Base-by-base conservation (phyloP, 2,329 filamentous ascomycete species). In the Penicillium sumatraense region DNA sequence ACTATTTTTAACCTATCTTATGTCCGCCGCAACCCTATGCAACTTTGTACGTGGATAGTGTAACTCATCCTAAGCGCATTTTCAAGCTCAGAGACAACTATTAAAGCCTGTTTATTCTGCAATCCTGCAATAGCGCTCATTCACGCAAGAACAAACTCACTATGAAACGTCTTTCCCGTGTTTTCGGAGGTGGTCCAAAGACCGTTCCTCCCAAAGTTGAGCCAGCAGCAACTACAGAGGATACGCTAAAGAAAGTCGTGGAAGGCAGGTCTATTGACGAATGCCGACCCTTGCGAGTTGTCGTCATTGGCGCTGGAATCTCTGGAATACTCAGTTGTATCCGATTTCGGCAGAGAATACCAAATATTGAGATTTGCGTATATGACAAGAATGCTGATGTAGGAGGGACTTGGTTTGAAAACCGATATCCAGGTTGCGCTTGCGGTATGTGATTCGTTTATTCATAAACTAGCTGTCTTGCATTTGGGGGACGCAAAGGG, bases 321-420 rank as follows among this genome's bases (percentile, higher is more conserved):
- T 74, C 72, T 5, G 74, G 75, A 4, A 74, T 77, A 20, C 59
- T 77, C 14, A 62, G 71, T 6, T 73, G 70, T 13, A 72, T 76
- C 41, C 65, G 73, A 20, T 67, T 77, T n/a, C 63, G 65, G 2
- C 73, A 74, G 51, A 67, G 70, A 21, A 68, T 75, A 24, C 62
- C 68, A 9, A 75, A 76, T 23, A 24, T 75, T n/a, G 67, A 74
- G 9, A 56, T 74, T 0, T 65, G 63, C 24, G 59, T 74, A 2
- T 74, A 73, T 50, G 71, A 73, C 35, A 73, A 71, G 49, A 73
- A 73, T n/a, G 38, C 57, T 2, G 69, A 70, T 50, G 56, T 73
- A 27, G 71, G 71, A 36, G 71, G 71, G 4, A 73, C 70, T 8
- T 73, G 70, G 71, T 61, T 67, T 8, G 70, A 73, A 52, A 73